Evolutionary conservation across 1,139 yeast species (phyloP).

Genomic region (Barnettozyma hawaiiensis): DNA sequence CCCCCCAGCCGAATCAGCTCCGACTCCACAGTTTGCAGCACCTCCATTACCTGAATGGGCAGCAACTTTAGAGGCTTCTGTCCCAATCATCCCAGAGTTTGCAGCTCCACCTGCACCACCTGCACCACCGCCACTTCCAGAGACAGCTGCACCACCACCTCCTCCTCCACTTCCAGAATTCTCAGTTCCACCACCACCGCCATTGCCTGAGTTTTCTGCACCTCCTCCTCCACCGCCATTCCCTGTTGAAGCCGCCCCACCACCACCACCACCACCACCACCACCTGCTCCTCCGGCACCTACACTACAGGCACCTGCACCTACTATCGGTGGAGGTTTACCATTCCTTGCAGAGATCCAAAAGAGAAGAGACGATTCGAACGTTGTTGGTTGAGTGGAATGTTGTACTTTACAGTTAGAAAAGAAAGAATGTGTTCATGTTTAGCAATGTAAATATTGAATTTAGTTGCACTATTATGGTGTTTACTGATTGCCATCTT

Average conservation of each 20-base stretch:
- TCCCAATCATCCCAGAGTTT: background rate
- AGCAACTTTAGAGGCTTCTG: background rate
- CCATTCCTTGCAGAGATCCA: constrained; percentile 52
- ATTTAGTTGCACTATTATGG: too few relatives aligned
- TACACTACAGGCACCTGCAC: constrained; percentile 16
- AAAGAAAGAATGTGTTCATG: too few relatives aligned
- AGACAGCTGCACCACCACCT: constrained; percentile 33
- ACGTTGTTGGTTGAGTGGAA: constrained; percentile 33
- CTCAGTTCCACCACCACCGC: constrained; percentile 27
- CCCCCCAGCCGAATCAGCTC: too few relatives aligned
- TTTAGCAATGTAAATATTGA: too few relatives aligned
- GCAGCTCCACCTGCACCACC: constrained; percentile 1
- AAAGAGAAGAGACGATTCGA: constrained; percentile 45
- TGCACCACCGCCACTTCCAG: constrained; percentile 9
- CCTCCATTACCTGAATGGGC: background rate
- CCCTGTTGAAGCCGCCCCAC: constrained; percentile 23
- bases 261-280: constrained; percentile 25
- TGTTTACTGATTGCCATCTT: too few relatives aligned
- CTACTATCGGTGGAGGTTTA: constrained; percentile 27
- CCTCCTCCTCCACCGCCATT: constrained; percentile 25
- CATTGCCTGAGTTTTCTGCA: constrained; percentile 25
- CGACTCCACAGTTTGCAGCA: too few relatives aligned
- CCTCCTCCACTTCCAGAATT: constrained; percentile 28
- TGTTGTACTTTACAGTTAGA: background rate
- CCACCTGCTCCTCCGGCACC: constrained; percentile 21